Base-by-base conservation (phyloP, 2,329 filamentous ascomycete genomes). In the Lecanicillium sp. region DNA sequence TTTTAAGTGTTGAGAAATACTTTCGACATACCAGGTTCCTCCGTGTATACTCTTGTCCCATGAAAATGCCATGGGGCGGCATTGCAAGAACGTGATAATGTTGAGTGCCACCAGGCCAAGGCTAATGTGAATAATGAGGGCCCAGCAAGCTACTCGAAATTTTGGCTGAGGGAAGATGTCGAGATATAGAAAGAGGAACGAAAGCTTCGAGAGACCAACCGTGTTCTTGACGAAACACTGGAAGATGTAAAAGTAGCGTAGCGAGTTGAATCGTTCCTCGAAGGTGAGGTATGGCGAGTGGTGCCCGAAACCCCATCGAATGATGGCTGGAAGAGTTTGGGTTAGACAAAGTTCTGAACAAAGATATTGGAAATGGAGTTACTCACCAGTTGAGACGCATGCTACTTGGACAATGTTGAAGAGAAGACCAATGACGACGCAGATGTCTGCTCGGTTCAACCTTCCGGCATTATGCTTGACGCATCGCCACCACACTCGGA, bases 401-500 rank as follows among this genome's bases (percentile, higher is more conserved):
- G 45, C 38, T 29, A 48, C 45, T 30, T 48, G 45, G 12, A 48
- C 30, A n/a, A 42, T 23, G 23, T 48, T 48, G 15, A 48, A 42
- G 15, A 42, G 15, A 29, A 48, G 45, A 17, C 37, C 45, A n/a
- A 48, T 15, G 17, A 48, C 37, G 23, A 42, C 37, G 19, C 45
- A 48, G 12, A 48, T 24, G 30, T 48, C 45, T 15, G 45, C 45
- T 11, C 45, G 21, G 15, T 42, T 48, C 12, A 48, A 29, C 3
- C 20, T 35, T 7, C 45, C 38, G 14, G 37, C 45, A 30, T 48
- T 42, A 20, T 48, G 45, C 38, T 48, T 48, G 21, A 48, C 42
- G 12, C 45, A 48, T 15, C 45, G 45, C 45, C 45, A 48, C 45
- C 45, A 48, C 8, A 48, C 45, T 11, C 45, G 45, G 30, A 48